Evolutionary conservation across 495 filamentous ascomycete genomes (phyloP).

Genomic region (Aspergillus olivimuriae): DNA sequence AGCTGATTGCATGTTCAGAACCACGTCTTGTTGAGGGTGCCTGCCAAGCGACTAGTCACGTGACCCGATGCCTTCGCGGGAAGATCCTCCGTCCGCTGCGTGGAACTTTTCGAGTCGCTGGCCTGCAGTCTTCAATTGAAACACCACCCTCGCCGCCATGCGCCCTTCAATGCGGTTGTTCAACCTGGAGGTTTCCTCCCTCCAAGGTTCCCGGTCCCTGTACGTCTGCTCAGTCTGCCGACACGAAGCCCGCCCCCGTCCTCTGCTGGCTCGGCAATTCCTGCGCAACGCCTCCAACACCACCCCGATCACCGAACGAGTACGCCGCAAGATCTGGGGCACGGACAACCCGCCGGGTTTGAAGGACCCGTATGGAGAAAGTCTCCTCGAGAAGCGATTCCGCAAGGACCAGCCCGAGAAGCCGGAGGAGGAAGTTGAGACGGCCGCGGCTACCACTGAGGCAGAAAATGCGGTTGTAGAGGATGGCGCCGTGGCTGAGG

Average conservation of each 20-base stretch:
- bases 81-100: slow-evolving; percentile 3
- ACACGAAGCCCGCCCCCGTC: slow-evolving; percentile 33
- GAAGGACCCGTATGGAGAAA: slow-evolving; percentile 46
- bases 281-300: slow-evolving; percentile 35
- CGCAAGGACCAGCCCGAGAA: slow-evolving; percentile 14
- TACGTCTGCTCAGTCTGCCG: slow-evolving; percentile 42
- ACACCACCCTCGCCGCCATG: slow-evolving; percentile 28
- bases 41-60: background rate
- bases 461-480: slow-evolving; percentile 4
- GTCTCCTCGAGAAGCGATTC: slow-evolving; percentile 25
- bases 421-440: slow-evolving; percentile 10
- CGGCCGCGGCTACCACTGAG: background rate
- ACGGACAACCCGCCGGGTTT: slow-evolving; percentile 48
- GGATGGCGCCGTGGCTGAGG: slow-evolving; percentile 8
- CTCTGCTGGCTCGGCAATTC: slow-evolving; percentile 35
- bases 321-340: slow-evolving; percentile 51
- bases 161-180: slow-evolving; percentile 34
- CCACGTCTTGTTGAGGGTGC: too few species aligned
- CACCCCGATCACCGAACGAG: slow-evolving; percentile 39
- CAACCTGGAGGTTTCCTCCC: slow-evolving; percentile 27
- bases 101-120: slow-evolving; percentile 21
- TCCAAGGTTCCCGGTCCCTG: slow-evolving; percentile 16
- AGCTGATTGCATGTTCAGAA: too few species aligned
- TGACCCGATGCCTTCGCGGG: background rate
- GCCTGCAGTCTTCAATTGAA: slow-evolving; percentile 5